Conservation (phyloP, 208 protist genomes). For the Acanthamoeba sp. region DNA sequence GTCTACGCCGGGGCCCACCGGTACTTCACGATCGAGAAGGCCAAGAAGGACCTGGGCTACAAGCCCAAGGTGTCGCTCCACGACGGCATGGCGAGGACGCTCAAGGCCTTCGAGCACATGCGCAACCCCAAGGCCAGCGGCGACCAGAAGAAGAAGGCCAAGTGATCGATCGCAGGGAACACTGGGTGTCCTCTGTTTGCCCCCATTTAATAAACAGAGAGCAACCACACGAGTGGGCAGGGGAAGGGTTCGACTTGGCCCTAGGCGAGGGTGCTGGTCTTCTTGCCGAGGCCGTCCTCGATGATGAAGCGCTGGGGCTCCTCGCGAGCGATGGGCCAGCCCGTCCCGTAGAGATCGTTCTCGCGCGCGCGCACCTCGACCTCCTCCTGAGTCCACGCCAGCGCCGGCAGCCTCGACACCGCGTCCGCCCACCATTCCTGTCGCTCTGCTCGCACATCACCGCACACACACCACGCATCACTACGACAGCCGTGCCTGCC, state of each 20-base stretch:
- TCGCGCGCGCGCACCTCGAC: background rate
- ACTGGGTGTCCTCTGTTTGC: too few species aligned
- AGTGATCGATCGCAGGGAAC: background rate
- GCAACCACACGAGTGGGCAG: too few species aligned
- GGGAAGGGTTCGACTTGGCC: too few species aligned
- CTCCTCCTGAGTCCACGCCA: background rate
- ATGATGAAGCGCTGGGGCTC: background rate
- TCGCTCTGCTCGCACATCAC: background rate
- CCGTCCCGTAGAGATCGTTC: background rate
- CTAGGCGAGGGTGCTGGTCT: background rate
- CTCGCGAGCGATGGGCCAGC: constrained; percentile 4
- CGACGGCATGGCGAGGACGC: constrained; percentile 79
- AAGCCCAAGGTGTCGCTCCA: constrained; percentile 79
- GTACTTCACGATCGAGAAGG: constrained; percentile 82
- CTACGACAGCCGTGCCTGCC: background rate
- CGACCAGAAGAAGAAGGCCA: constrained; percentile 31
- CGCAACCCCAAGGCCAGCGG: constrained; percentile 62
- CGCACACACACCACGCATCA: background rate
- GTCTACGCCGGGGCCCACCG: constrained; percentile 69
- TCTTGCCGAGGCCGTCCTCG: background rate
- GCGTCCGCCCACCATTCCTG: constrained; percentile 17
- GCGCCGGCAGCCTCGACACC: background rate
- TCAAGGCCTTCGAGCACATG: constrained; percentile 70
- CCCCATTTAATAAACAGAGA: too few species aligned
- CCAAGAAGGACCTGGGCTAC: constrained; percentile 80